phyloP scores from a whole-genome alignment of 2,329 filamentous ascomycete species.

The Diplocarpon rosae region DNA sequence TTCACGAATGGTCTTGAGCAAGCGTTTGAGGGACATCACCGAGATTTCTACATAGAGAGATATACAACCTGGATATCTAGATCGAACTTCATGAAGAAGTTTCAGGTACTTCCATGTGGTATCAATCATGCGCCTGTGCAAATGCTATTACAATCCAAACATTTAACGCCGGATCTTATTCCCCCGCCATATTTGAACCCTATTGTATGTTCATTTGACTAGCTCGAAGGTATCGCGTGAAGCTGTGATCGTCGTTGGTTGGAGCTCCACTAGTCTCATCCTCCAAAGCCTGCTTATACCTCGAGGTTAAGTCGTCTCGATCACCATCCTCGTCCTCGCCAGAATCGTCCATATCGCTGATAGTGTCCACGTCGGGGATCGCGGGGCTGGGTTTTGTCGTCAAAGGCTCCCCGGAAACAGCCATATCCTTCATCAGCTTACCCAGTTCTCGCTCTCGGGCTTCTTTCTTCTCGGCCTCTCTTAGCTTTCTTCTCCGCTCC shows the following conservation, averaged over 20 bases:
- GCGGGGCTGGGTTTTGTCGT: slow-evolving; percentile 26
- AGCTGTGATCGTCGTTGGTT: slow-evolving; percentile 26
- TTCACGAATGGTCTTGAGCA: neutral
- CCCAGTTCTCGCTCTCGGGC: slow-evolving; percentile 72
- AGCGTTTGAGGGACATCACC: neutral
- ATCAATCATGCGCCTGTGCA: slow-evolving; percentile 23
- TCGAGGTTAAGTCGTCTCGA: slow-evolving; percentile 58
- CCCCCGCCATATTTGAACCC: slow-evolving; percentile 1
- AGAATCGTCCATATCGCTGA: slow-evolving; percentile 31
- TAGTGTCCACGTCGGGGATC: slow-evolving; percentile 28
- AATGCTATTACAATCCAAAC: slow-evolving; percentile 19
- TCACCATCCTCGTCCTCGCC: slow-evolving; percentile 49
- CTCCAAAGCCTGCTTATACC: slow-evolving; percentile 68
- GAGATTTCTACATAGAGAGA: neutral
- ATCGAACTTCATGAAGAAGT: neutral
- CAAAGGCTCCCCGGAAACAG: slow-evolving; percentile 36
- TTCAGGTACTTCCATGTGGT: slow-evolving; percentile 14
- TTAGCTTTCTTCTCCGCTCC: slow-evolving; percentile 62
- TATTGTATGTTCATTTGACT: slow-evolving; percentile 25
- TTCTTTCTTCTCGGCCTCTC: slow-evolving; percentile 63
- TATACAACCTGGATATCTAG: neutral
- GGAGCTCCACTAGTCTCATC: slow-evolving; percentile 31
- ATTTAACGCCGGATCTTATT: slow-evolving; percentile 12
- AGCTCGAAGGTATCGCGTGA: slow-evolving; percentile 26
- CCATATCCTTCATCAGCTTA: slow-evolving; percentile 92